Percentiles rank a stretch among this genome's conserved stretches.
Evolutionary conservation across 345 rosid species (phyloP).

Genomic region (Geranium rotundifolium): DNA sequence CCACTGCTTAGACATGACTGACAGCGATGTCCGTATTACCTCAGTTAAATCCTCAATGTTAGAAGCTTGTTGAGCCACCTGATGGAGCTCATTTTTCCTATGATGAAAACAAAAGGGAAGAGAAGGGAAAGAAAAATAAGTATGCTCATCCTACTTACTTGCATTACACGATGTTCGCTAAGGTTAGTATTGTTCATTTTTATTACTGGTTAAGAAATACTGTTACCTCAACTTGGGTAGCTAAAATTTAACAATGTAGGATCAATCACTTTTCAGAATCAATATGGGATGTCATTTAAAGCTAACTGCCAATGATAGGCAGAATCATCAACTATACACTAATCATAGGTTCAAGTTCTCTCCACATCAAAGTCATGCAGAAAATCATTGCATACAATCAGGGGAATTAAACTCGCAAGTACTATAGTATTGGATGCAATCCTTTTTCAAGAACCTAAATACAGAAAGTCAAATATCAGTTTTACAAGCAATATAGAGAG

Average conservation of each 20-base stretch:
- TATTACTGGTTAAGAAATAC: background rate
- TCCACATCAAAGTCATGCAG: background rate
- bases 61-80: slow-evolving; percentile 88
- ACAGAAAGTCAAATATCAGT: background rate
- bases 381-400: background rate
- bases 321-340: background rate
- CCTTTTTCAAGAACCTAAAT: background rate
- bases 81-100: slow-evolving; percentile 90
- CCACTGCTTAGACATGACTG: slow-evolving; percentile 83
- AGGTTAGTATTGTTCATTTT: background rate
- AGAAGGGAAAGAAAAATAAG: background rate
- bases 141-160: background rate
- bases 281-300: background rate
- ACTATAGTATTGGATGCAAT: background rate
- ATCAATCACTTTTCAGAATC: background rate
- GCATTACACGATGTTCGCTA: background rate
- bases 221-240: background rate
- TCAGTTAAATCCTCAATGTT: slow-evolving; percentile 74
- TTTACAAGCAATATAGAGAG: background rate
- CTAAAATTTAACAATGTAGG: background rate
- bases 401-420: background rate
- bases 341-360: background rate
- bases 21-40: slow-evolving; percentile 58
- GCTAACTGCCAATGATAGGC: background rate
- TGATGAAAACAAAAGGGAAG: slow-evolving; percentile 5